phyloP scores from a whole-genome alignment of 192 early-diverging fungal species.

The Coemansia sp. region DNA sequence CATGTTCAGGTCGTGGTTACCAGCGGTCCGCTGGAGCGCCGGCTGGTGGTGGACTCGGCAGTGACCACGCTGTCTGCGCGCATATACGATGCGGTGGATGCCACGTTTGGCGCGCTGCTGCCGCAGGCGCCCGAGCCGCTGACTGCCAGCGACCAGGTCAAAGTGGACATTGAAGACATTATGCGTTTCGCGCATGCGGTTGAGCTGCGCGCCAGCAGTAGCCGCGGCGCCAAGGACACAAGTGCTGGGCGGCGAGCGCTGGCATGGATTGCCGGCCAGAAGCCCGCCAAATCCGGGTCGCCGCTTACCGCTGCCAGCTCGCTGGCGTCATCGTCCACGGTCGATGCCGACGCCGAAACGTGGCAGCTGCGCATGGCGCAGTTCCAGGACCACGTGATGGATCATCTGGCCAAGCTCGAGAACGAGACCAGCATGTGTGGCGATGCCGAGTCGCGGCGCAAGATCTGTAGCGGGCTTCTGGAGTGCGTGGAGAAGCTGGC shows the following conservation, averaged over 20 bases:
- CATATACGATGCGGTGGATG: conserved; percentile 19
- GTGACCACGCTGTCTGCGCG: conserved; percentile 35
- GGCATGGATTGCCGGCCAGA: conserved; percentile 33
- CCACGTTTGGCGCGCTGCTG: conserved; percentile 23
- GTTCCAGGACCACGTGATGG: conserved; percentile 15
- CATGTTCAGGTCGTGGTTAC: conserved; percentile 28
- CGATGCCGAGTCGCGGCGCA: conserved; percentile 31
- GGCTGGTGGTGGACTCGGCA: conserved; percentile 41
- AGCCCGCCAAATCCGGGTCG: background rate
- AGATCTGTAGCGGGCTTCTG: conserved; percentile 13
- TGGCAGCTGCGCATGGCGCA: conserved; percentile 33
- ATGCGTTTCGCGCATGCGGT: conserved; percentile 33
- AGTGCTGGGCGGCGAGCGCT: background rate
- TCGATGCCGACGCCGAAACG: conserved; percentile 10
- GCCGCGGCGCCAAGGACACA: background rate
- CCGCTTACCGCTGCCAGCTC: background rate
- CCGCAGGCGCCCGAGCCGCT: conserved; percentile 20
- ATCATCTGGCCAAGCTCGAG: conserved; percentile 20
- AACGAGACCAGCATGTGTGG: conserved; percentile 43
- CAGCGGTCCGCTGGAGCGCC: conserved; percentile 21
- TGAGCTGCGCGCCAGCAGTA: conserved; percentile 12
- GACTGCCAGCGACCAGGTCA: conserved; percentile 15
- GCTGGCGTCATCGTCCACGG: background rate
- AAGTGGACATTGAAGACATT: conserved; percentile 33
- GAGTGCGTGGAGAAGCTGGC: conserved; percentile 46